Conservation (phyloP, 768 basidiomycete species). For the Lentinula sp. region DNA sequence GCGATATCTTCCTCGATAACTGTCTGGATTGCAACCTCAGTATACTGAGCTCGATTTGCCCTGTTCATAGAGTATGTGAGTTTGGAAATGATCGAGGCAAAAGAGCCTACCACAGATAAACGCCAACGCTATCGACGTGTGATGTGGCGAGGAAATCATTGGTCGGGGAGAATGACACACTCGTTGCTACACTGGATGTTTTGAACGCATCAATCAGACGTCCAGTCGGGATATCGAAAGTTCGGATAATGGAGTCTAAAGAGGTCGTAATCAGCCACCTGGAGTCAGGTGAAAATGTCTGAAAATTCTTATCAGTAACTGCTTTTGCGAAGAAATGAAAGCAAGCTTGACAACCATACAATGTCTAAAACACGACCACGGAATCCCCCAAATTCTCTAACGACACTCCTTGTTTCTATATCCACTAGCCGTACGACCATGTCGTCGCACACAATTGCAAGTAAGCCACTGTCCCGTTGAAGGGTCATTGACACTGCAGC, state of each 20-base stretch:
- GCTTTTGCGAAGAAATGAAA: slow-evolving; percentile 2
- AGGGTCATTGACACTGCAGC: slow-evolving; percentile 64
- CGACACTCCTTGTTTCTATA: slow-evolving; percentile 81
- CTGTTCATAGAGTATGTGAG: slow-evolving; percentile 27
- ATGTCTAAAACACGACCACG: slow-evolving; percentile 83
- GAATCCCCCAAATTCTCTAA: slow-evolving; percentile 85
- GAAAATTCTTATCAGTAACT: background rate
- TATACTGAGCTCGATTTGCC: slow-evolving; percentile 95
- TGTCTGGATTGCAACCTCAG: slow-evolving; percentile 75
- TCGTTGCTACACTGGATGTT: slow-evolving; percentile 82
- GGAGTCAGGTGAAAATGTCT: slow-evolving; percentile 95
- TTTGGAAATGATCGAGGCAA: background rate
- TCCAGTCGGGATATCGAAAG: slow-evolving; percentile 94
- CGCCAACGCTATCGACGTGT: slow-evolving; percentile 90
- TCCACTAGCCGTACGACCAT: slow-evolving; percentile 81
- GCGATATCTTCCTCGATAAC: slow-evolving; percentile 72
- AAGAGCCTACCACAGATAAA: slow-evolving; percentile 75
- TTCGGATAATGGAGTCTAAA: slow-evolving; percentile 87
- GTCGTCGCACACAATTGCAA: slow-evolving; percentile 85
- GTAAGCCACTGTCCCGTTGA: slow-evolving; percentile 79
- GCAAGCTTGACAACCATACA: slow-evolving; percentile 35
- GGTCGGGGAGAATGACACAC: slow-evolving; percentile 88
- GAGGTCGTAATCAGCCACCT: slow-evolving; percentile 89
- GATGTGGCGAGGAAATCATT: slow-evolving; percentile 94
- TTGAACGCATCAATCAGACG: slow-evolving; percentile 88